Percentiles rank a stretch among this genome's conserved stretches.
phyloP scores from a whole-genome alignment of 495 filamentous ascomycete species.

The Penicillium maclennaniae region DNA sequence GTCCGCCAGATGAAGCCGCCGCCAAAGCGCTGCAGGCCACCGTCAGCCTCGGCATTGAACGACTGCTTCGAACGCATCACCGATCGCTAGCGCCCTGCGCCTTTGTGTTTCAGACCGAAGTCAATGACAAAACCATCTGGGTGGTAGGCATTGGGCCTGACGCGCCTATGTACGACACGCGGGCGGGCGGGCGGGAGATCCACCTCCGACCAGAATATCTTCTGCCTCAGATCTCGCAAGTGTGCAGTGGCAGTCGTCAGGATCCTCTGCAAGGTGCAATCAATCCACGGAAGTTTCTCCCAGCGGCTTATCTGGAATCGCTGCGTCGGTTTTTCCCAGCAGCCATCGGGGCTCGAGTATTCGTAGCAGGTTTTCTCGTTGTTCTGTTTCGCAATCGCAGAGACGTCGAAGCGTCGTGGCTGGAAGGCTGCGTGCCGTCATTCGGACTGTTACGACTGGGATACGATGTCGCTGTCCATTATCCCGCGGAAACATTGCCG shows the following conservation, averaged over 20 bases:
- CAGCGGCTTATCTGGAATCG: conserved; percentile 8
- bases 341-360: conserved; percentile 12
- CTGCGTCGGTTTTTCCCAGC: conserved; percentile 14
- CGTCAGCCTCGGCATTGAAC: conserved; percentile 4
- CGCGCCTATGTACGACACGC: conserved; percentile 17
- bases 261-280: conserved; percentile 10
- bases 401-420: conserved; percentile 17
- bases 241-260: conserved; percentile 10
- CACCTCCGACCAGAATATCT: conserved; percentile 15
- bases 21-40: conserved; percentile 5
- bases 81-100: conserved; percentile 14
- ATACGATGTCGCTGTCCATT: conserved; percentile 15
- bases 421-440: conserved; percentile 13
- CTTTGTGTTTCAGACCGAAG: conserved; percentile 14
- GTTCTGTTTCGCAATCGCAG: conserved; percentile 14
- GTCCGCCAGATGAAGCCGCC: conserved; percentile 7
- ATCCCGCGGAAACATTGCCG: conserved; percentile 5
- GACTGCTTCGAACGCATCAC: conserved; percentile 12
- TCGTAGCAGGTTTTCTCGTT: conserved; percentile 21
- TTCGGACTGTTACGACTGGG: conserved; percentile 18
- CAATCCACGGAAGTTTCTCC: conserved; percentile 16
- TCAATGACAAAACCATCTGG: conserved; percentile 11
- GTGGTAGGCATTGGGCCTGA: conserved; percentile 11
- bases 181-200: conserved; percentile 20
- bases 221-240: conserved; percentile 11